Evolutionary conservation across 352 stramenopile genomes (phyloP).

Genomic region (Phytophthora pinifolia): DNA sequence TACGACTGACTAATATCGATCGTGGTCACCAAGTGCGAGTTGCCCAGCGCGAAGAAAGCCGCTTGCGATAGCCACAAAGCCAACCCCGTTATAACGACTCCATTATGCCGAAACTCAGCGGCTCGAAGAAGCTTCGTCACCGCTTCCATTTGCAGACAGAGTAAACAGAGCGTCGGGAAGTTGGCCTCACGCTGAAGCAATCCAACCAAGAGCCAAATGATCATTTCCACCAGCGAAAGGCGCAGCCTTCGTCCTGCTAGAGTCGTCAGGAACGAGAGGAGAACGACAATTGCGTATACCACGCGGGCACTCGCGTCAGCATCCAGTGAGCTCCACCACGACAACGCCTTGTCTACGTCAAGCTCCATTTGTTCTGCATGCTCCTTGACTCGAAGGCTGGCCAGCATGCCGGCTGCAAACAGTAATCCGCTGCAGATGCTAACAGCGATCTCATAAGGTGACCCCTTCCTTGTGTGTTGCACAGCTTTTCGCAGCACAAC

Average conservation of each 20-base stretch:
- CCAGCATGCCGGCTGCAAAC: conserved; percentile 30
- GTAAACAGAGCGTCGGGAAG: conserved; percentile 54
- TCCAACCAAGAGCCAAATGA: conserved; percentile 57
- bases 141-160: conserved; percentile 49
- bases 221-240: conserved; percentile 40
- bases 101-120: conserved; percentile 2
- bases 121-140: conserved; percentile 26
- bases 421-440: conserved; percentile 19
- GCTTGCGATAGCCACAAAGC: conserved; percentile 55
- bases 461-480: conserved; percentile 1
- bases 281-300: conserved; percentile 40
- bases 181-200: conserved; percentile 65
- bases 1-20: conserved; percentile 91
- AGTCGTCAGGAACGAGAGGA: conserved; percentile 21
- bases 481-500: conserved; percentile 36
- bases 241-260: conserved; percentile 6
- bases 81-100: conserved; percentile 28
- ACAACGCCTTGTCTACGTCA: conserved; percentile 10
- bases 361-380: conserved; percentile 7
- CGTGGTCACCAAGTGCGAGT: conserved; percentile 89
- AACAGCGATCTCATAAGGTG: conserved; percentile 10
- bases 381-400: conserved; percentile 27
- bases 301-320: conserved; percentile 44
- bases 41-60: conserved; percentile 86
- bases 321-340: conserved; percentile 18